Base-by-base conservation (phyloP, 2,329 filamentous ascomycete genomes). In the Pyrenophora tritici-repentis region DNA sequence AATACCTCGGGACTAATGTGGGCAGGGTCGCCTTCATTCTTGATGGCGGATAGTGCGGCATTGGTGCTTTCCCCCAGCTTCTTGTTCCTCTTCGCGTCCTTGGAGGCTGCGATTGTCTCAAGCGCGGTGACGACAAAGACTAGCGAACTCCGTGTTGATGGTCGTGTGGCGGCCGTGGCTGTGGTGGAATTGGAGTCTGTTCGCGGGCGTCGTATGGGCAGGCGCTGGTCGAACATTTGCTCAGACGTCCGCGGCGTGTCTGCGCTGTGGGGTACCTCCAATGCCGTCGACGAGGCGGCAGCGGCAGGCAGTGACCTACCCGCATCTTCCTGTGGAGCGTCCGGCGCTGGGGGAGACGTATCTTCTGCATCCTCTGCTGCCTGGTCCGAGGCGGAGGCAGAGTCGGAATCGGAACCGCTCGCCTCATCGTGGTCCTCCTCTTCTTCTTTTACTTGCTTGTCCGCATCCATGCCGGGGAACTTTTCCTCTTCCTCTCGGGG, bases 101-200 rank as follows among this genome's bases (percentile, higher is more conserved):
- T 96, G 39, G 92, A 96, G 48, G 87, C 84, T 53, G 89, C 90
- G 69, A 99, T 97, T 71, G 87, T 87, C 80, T 97, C 94, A 71
- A 99, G 79, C 33, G 94, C 93, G 68, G 90, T 92, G 68, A 95
- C 87, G 67, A 99, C 91, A 73, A 99, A 99, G 67, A 97, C 92
- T 67, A 96, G 87, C 62, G 94, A 97, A 82, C 88, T 96, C 79
- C 96, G 88, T 64, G 85, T 88, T 71, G 85, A 83, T 67, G 79
- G 78, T 37, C 80, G 75, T 12, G 79, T 79, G 9, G 79, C 80
- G 3, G 78, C 75, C 16, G 80, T 81, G 22, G 68, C 68, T 7
- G 56, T 63, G 2, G 83, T 85, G 14, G 84, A 85, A 56, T 82
- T 78, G 24, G 84, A 86, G 69, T 85, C 83, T 13, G 84, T 86